Evolutionary conservation across 148 eudicot genomes (phyloP).

Genomic region (Persicaria tinctoria): DNA sequence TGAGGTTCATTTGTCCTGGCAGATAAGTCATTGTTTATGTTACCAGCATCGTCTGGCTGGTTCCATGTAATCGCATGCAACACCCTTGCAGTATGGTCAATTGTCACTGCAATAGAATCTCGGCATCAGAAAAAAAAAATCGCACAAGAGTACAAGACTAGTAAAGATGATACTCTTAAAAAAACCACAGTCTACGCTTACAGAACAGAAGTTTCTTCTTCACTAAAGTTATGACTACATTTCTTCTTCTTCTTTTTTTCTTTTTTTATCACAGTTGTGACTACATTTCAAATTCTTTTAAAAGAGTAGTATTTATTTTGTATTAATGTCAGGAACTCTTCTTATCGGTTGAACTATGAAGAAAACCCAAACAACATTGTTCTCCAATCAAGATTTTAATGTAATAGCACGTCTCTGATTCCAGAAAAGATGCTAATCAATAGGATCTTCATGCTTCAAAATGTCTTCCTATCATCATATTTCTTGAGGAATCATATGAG

Average conservation of each 20-base stretch:
- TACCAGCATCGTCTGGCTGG: conserved; percentile 40
- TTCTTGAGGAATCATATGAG: too few relatives aligned
- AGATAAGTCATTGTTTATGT: conserved; percentile 41
- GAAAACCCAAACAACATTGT: too few relatives aligned
- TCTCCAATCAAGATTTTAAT: too few relatives aligned
- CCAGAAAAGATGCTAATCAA: too few relatives aligned
- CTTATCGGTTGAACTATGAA: too few relatives aligned
- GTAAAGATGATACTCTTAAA: neutral
- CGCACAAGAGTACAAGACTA: neutral
- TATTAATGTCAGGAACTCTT: neutral
- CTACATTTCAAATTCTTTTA: neutral
- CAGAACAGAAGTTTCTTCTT: neutral
- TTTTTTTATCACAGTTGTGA: neutral
- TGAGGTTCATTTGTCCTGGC: conserved; percentile 73
- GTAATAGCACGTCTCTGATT: too few relatives aligned
- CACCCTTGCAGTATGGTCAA: conserved; percentile 92
- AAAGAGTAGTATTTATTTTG: neutral
- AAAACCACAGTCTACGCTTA: too few relatives aligned
- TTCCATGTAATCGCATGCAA: conserved; percentile 98
- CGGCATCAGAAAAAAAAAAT: neutral
- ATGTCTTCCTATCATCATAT: neutral
- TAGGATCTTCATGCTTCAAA: too few relatives aligned
- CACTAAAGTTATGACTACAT: neutral
- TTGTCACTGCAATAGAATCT: conserved; percentile 44
- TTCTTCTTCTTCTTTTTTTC: neutral